phyloP scores from a whole-genome alignment of 768 basidiomycete species.

The Amanita rimosa region DNA sequence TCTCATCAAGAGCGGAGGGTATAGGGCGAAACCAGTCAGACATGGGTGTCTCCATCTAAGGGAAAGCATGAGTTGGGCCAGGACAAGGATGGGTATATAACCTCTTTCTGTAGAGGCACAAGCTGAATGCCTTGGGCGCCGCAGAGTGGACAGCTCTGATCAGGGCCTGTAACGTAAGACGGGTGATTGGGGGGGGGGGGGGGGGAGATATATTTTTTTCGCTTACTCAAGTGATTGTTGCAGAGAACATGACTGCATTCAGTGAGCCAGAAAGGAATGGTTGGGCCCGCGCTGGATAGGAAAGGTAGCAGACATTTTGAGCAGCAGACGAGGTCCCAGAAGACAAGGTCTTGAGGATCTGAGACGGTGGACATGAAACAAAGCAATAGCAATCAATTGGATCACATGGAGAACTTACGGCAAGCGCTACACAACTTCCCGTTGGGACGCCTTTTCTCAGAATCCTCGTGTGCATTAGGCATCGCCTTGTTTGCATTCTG shows the following conservation, averaged over 20 bases:
- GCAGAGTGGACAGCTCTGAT: conserved; percentile 70
- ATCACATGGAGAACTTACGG: neutral
- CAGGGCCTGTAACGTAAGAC: conserved; percentile 34
- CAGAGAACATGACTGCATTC: conserved; percentile 83
- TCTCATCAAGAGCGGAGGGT: conserved; percentile 46
- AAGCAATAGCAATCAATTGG: neutral
- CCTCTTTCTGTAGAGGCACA: conserved; percentile 64
- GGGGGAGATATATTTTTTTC: neutral
- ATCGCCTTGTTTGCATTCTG: neutral
- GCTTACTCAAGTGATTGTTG: conserved; percentile 73
- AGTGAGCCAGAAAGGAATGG: conserved; percentile 78
- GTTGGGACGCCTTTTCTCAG: no score
- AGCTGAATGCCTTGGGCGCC: conserved; percentile 53
- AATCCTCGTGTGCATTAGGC: no score
- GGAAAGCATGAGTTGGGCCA: neutral
- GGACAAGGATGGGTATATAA: conserved; percentile 14
- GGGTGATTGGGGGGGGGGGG: no score
- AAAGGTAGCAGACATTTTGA: conserved; percentile 62
- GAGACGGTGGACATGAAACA: conserved; percentile 34
- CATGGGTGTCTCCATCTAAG: conserved; percentile 73
- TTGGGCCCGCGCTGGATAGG: conserved; percentile 35
- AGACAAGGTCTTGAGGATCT: conserved; percentile 36
- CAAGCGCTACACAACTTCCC: no score
- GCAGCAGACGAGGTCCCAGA: conserved; percentile 77
- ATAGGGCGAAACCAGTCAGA: conserved; percentile 68